Percentiles rank a stretch among this genome's conserved stretches.
Conservation (phyloP, 2,329 filamentous ascomycete genomes). For the Aspergillus fructus region DNA sequence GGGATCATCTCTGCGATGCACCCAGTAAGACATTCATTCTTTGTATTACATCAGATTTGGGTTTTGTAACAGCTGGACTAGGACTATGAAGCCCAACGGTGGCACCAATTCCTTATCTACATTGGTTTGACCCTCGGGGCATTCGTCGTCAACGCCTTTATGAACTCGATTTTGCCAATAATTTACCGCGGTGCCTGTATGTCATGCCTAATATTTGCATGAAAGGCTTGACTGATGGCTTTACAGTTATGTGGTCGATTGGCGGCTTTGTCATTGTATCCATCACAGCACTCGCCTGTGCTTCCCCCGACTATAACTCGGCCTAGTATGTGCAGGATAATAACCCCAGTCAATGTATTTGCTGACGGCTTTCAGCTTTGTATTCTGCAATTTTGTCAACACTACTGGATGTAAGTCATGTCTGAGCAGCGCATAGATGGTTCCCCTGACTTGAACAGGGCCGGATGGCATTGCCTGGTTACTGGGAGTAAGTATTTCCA, state of each 20-base stretch:
- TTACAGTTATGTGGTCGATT: slow-evolving; percentile 64
- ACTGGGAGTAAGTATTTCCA: slow-evolving; percentile 35
- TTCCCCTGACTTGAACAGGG: slow-evolving; percentile 29
- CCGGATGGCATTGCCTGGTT: slow-evolving; percentile 61
- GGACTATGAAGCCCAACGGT: slow-evolving; percentile 56
- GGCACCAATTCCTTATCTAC: slow-evolving; percentile 75
- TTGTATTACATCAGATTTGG: background rate
- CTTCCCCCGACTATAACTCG: slow-evolving; percentile 61
- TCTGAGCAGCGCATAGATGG: slow-evolving; percentile 15
- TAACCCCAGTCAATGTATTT: background rate
- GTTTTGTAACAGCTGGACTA: slow-evolving; percentile 1
- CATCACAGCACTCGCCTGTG: slow-evolving; percentile 66
- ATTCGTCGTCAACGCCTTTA: slow-evolving; percentile 65
- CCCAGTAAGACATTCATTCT: slow-evolving; percentile 33
- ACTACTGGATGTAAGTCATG: slow-evolving; percentile 55
- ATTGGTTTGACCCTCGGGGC: slow-evolving; percentile 61
- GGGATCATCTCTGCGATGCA: slow-evolving; percentile 64
- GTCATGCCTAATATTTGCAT: background rate
- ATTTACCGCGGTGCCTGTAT: slow-evolving; percentile 65
- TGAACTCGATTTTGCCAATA: slow-evolving; percentile 60
- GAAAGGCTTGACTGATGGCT: background rate
- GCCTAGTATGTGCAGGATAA: no score
- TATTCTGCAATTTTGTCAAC: slow-evolving; percentile 69
- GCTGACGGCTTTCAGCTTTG: slow-evolving; percentile 45
- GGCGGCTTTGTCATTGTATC: slow-evolving; percentile 68